These are phyloP conservation scores for Chamaecyparis obtusa DNA, from an alignment of 75 land plant species.

Conservation along the genomic window DNA sequence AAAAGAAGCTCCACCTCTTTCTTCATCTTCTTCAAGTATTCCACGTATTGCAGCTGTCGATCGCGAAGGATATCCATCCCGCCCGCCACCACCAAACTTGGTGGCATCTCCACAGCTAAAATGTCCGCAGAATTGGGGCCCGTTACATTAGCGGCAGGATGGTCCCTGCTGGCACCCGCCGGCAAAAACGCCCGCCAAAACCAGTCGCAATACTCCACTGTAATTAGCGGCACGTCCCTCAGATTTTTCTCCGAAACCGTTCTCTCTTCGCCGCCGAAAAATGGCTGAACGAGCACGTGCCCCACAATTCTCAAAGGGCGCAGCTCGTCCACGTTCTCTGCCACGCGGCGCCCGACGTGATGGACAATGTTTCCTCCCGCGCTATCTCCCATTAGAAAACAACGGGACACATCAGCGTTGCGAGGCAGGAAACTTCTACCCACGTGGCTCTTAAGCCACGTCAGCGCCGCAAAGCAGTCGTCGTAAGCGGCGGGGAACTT, in stretches of 20 bases:
- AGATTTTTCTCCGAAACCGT: constrained; percentile 17
- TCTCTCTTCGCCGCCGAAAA: constrained; percentile 53
- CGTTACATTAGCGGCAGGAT: constrained; percentile 40
- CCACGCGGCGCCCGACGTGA: constrained; percentile 34
- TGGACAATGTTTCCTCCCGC: constrained; percentile 71
- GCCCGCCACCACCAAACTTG: constrained; percentile 45
- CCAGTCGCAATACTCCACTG: constrained; percentile 31
- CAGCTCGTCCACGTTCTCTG: constrained; percentile 2
- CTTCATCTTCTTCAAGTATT: constrained; percentile 29
- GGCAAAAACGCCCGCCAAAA: constrained; percentile 60
- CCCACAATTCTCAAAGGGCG: constrained; percentile 30
- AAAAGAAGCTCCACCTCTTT: constrained; percentile 33
- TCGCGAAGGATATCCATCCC: constrained; percentile 55
- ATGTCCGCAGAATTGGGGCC: neutral
- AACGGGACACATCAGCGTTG: constrained; percentile 20
- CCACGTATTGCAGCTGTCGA: constrained; percentile 41
- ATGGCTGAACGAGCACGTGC: constrained; percentile 44
- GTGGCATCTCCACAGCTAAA: constrained; percentile 40
- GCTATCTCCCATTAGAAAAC: constrained; percentile 61
- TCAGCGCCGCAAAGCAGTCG: constrained; percentile 37
- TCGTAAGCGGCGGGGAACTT: constrained; percentile 53
- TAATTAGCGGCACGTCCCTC: constrained; percentile 9
- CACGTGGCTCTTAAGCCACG: constrained; percentile 24
- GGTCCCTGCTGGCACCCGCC: constrained; percentile 41
- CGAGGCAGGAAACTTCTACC: neutral